These are phyloP conservation scores for Trypanosoma vivax DNA, from an alignment of 208 protist species.

Conservation along the genomic window DNA sequence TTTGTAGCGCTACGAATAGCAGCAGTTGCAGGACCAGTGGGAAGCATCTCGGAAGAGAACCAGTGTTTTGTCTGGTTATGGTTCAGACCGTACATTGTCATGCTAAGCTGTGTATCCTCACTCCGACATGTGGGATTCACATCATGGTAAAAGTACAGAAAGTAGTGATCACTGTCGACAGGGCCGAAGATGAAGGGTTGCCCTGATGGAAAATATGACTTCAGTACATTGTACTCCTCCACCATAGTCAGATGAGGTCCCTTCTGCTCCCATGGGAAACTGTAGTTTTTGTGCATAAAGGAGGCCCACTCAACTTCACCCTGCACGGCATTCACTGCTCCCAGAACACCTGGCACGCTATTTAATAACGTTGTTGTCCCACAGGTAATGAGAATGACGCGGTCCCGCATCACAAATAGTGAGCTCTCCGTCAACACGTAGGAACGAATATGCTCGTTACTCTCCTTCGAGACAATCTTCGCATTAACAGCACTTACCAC, in stretches of 20 bases:
- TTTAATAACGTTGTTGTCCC: conserved; percentile 91
- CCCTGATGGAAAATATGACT: conserved; percentile 70
- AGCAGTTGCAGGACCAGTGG: conserved; percentile 55
- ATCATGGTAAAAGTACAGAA: conserved; percentile 89
- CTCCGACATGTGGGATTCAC: conserved; percentile 53
- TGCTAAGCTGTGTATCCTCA: conserved; percentile 78
- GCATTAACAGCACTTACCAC: conserved; percentile 74
- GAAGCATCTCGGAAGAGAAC: conserved; percentile 72
- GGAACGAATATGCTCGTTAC: conserved; percentile 82
- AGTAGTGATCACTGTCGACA: conserved; percentile 89
- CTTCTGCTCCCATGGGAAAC: conserved; percentile 87
- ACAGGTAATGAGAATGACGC: conserved; percentile 92
- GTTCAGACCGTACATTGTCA: conserved; percentile 91
- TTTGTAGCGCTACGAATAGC: conserved; percentile 58
- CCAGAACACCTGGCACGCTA: conserved; percentile 71
- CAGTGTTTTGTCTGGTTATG: conserved; percentile 70
- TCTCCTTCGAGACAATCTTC: conserved; percentile 78
- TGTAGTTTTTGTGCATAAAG: conserved; percentile 93
- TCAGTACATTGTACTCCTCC: conserved; percentile 76
- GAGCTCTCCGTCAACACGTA: conserved; percentile 92
- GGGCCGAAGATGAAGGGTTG: conserved; percentile 87
- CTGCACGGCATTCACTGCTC: conserved; percentile 69
- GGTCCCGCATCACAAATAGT: conserved; percentile 90
- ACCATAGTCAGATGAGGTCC: conserved; percentile 76
- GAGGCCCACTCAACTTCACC: conserved; percentile 84